Evolutionary conservation across 345 rosid genomes (phyloP), one percentile per base, ranked within the genome.

Genomic region (Syzygium jambos): DNA sequence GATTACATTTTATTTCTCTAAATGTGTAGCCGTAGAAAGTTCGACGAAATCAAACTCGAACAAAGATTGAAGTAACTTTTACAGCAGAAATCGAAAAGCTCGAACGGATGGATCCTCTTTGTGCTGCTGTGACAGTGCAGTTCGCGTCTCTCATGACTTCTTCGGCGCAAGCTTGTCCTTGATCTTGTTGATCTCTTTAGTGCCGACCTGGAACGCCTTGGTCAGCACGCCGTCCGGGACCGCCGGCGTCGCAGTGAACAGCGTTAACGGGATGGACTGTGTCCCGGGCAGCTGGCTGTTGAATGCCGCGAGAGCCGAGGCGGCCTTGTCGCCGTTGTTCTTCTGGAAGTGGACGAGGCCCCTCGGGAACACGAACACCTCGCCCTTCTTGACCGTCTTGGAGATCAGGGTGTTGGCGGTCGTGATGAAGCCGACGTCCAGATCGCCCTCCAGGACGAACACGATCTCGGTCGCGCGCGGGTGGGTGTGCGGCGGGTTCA

Each of bases 381-480:
- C 94, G 1, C 97, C 97, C 87, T 88, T 89, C 90, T 92, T 94
- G 29, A 95, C 30, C 3, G 89, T 90, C 83, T 92, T 92, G 13
- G 91, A 89, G 92, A 92, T 87, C 86, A 92, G 87, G 86, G 92
- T 95, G 89, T 95, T 93, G n/a, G 89, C 88, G 5, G 95, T 94
- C 4, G 96, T 94, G 91, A 95, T 93, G 86, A 95, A 95, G 11
- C 94, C 97, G 7, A 94, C 97, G 34, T 92, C 93, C 30, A 95
- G 87, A 84, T 92, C 93, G 38, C 97, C 97, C n/a, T 93, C 92
- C 9, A 94, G 91, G 77, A 94, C 93, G 86, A 88, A 95, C 38
- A 92, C 88, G n/a, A 95, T 87, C 85, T 95, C 96, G 1, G 96
- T 95, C 86, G 94, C 97, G 2, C 96, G 94, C 43, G 96, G 96